Percentiles rank a stretch among this genome's conserved stretches.
phyloP scores from a whole-genome alignment of 2,329 filamentous ascomycete species.

The Gnomoniopsis smithogilvyi region DNA sequence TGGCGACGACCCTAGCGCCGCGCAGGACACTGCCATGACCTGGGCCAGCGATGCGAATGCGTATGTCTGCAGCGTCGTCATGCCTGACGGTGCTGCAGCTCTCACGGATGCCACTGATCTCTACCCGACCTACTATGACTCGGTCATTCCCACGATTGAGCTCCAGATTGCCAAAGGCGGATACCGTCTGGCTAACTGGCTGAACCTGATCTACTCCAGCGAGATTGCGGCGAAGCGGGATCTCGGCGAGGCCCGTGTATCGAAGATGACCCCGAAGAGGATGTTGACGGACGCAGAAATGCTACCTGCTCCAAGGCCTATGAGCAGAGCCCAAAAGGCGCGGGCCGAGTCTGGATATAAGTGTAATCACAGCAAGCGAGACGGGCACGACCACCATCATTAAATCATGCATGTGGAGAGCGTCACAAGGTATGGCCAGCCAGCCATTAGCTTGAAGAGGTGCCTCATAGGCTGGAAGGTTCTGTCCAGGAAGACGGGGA shows the following conservation, averaged over 20 bases:
- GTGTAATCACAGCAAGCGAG: conserved; percentile 13
- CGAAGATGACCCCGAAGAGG: conserved; percentile 2
- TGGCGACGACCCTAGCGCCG: conserved; percentile 33
- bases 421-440: background rate
- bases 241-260: background rate
- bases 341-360: conserved; percentile 21
- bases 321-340: conserved; percentile 27
- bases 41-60: conserved; percentile 42
- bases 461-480: background rate
- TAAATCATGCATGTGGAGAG: background rate
- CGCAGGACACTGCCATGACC: conserved; percentile 33
- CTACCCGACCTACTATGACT: conserved; percentile 39
- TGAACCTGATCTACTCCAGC: conserved; percentile 24
- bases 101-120: conserved; percentile 34
- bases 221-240: conserved; percentile 20
- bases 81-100: conserved; percentile 36
- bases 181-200: conserved; percentile 29
- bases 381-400: background rate
- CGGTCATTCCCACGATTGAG: conserved; percentile 37
- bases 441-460: background rate
- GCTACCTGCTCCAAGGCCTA: conserved; percentile 22
- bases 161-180: conserved; percentile 42
- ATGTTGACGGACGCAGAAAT: conserved; percentile 22
- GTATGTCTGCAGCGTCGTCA: conserved; percentile 38
- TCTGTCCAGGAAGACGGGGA: too few relatives aligned